A percentile compares a stretch with the other conserved stretches of the same genome.
Evolutionary conservation across 106 monocot species (phyloP).

Genomic region (Amphibolis antarctica): DNA sequence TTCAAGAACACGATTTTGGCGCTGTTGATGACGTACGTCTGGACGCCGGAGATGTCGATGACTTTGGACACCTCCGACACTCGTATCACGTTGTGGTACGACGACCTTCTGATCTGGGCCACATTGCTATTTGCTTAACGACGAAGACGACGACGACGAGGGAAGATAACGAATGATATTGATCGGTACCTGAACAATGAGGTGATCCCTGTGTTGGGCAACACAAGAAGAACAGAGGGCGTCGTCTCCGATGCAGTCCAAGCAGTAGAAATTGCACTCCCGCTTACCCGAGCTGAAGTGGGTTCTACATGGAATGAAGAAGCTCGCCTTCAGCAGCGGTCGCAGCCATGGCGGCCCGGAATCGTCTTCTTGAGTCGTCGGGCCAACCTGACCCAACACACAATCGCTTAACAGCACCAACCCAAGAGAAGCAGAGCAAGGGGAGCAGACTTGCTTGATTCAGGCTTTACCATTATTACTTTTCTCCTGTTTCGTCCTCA

Average conservation of each 20-base stretch:
- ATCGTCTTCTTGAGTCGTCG: constrained; percentile 18
- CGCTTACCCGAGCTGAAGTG: constrained; percentile 57
- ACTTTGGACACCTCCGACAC: constrained; percentile 85
- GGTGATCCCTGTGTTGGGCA: constrained; percentile 62
- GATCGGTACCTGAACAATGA: constrained; percentile 62
- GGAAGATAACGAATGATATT: not conserved
- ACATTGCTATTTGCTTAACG: too few species aligned
- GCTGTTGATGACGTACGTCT: constrained; percentile 91
- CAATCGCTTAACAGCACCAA: not conserved
- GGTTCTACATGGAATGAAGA: constrained; percentile 46
- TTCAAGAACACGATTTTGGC: constrained; percentile 94
- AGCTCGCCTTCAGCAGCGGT: constrained; percentile 56
- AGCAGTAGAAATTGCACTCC: constrained; percentile 86
- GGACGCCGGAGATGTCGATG: constrained; percentile 78
- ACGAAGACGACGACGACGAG: not conserved
- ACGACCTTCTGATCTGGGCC: constrained; percentile 88
- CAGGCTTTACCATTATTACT: not conserved
- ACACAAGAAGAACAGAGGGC: constrained; percentile 81
- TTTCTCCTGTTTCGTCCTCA: not conserved
- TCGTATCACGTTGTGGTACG: constrained; percentile 90
- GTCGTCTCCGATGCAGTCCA: constrained; percentile 62
- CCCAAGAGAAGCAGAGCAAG: too few species aligned
- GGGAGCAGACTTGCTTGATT: too few species aligned
- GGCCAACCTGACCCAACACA: not conserved
- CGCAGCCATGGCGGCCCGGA: constrained; percentile 61